Conservation (phyloP, 2,329 filamentous ascomycete species). For the Aspergillus proliferans region DNA sequence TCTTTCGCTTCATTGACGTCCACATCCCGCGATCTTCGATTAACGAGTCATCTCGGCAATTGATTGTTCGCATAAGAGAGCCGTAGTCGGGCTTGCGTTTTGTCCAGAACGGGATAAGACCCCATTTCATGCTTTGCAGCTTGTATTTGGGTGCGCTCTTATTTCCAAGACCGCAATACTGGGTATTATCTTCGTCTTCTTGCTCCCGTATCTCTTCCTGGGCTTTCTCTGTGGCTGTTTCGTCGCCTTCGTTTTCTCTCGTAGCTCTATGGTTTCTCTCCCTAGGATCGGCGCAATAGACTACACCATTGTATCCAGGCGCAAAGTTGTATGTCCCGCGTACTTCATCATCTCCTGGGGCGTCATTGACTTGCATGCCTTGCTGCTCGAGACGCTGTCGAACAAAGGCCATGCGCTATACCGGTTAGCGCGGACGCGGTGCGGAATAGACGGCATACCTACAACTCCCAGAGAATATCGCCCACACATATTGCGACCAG, state of each 20-base stretch:
- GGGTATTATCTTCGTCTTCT: constrained; percentile 9
- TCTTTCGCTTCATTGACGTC: constrained; percentile 81
- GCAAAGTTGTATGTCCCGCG: constrained; percentile 89
- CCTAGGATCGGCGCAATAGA: constrained; percentile 71
- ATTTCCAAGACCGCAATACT: neutral
- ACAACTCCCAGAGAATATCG: constrained; percentile 60
- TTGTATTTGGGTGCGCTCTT: constrained; percentile 58
- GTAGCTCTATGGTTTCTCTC: constrained; percentile 45
- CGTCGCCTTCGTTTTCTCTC: constrained; percentile 10
- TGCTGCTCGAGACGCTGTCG: constrained; percentile 66
- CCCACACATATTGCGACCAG: constrained; percentile 54
- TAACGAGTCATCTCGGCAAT: constrained; percentile 86
- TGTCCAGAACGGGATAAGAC: constrained; percentile 87
- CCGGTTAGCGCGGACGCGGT: neutral
- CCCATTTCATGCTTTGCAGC: constrained; percentile 93
- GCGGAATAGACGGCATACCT: constrained; percentile 21
- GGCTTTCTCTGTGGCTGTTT: neutral
- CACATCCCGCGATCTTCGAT: constrained; percentile 74
- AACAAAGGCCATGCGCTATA: constrained; percentile 68
- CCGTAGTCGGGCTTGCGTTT: constrained; percentile 74
- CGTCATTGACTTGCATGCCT: constrained; percentile 65
- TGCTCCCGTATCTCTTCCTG: constrained; percentile 3
- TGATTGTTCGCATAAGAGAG: constrained; percentile 80
- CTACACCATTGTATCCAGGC: constrained; percentile 75
- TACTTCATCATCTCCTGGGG: constrained; percentile 62